A percentile compares a stretch with the other conserved stretches of the same genome.
These are phyloP conservation scores for Claviceps africana DNA, from an alignment of 2,329 filamentous ascomycete species.

Conservation along the genomic window DNA sequence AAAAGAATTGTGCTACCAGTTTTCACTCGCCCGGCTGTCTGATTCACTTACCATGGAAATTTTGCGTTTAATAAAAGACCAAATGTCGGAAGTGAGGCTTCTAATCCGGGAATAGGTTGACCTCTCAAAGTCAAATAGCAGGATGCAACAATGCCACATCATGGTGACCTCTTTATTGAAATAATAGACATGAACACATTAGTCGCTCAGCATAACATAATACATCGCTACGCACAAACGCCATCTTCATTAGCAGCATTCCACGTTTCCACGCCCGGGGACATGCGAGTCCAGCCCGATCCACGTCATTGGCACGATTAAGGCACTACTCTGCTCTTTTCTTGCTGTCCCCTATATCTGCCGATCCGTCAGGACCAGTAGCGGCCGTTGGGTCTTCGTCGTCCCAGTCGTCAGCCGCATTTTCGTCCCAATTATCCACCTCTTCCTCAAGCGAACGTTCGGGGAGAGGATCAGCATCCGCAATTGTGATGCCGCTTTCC, in stretches of 20 bases:
- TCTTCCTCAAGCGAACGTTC: slow-evolving; percentile 53
- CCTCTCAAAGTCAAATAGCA: not conserved
- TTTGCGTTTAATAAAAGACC: too few relatives aligned
- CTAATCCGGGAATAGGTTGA: not conserved
- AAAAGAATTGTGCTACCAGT: too few relatives aligned
- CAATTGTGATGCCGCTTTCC: slow-evolving; percentile 47
- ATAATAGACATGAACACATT: not conserved
- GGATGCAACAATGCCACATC: not conserved
- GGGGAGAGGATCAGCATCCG: slow-evolving; percentile 13
- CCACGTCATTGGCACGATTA: not conserved
- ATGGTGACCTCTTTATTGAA: not conserved
- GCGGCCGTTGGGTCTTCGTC: slow-evolving; percentile 25
- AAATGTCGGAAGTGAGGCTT: not conserved
- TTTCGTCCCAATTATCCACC: slow-evolving; percentile 90
- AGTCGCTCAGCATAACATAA: not conserved
- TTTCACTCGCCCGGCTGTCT: too few relatives aligned
- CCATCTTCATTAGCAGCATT: not conserved
- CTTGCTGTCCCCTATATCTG: slow-evolving; percentile 18
- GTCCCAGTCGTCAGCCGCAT: slow-evolving; percentile 46
- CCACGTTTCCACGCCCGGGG: not conserved
- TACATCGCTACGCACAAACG: not conserved
- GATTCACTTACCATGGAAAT: too few relatives aligned
- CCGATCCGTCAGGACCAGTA: slow-evolving; percentile 9
- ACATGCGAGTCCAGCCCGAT: not conserved
- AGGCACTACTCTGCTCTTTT: slow-evolving; percentile 18